Evolutionary conservation across 768 basidiomycete species (phyloP).

Genomic region (Rhodotorula graminis): DNA sequence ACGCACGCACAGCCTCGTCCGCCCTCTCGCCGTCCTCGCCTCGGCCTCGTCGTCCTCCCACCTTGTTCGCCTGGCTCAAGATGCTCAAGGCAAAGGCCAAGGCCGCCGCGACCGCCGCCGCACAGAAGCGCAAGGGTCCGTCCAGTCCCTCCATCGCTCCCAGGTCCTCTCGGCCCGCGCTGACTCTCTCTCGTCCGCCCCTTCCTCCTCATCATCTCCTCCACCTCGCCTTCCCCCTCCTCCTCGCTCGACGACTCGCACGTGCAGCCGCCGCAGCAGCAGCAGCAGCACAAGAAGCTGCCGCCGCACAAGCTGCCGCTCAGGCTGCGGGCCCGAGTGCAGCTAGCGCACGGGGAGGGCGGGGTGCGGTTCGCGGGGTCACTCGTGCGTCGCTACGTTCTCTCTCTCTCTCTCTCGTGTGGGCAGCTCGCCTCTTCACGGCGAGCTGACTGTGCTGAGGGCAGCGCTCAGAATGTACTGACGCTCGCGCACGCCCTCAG

Average conservation of each 20-base stretch:
- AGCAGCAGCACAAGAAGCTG: slow-evolving; percentile 25
- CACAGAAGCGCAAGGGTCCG: slow-evolving; percentile 21
- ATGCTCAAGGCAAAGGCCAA: slow-evolving; percentile 34
- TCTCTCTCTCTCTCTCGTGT: too few species aligned
- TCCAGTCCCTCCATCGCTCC: not conserved
- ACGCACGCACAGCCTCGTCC: too few species aligned
- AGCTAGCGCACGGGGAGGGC: slow-evolving; percentile 9
- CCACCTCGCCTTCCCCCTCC: not conserved
- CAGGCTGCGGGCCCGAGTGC: slow-evolving; percentile 6
- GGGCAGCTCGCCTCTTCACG: too few species aligned
- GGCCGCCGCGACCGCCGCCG: slow-evolving; percentile 28
- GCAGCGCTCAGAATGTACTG: too few species aligned
- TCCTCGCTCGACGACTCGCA: not conserved
- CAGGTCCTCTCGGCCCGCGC: too few species aligned
- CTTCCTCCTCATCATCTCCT: not conserved
- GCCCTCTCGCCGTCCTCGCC: not conserved
- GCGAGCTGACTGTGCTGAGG: too few species aligned
- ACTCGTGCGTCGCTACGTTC: slow-evolving; percentile 11
- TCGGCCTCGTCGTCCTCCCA: not conserved
- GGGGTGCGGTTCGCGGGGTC: slow-evolving; percentile 7
- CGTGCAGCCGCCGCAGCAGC: slow-evolving; percentile 27
- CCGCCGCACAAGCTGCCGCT: slow-evolving; percentile 23
- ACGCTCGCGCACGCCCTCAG: not conserved
- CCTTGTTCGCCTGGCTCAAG: too few species aligned
- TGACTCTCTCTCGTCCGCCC: not conserved